Evolutionary conservation across 306 rosid species (phyloP), one percentile per base, ranked within the genome.

Genomic region (Quillaja saponaria): DNA sequence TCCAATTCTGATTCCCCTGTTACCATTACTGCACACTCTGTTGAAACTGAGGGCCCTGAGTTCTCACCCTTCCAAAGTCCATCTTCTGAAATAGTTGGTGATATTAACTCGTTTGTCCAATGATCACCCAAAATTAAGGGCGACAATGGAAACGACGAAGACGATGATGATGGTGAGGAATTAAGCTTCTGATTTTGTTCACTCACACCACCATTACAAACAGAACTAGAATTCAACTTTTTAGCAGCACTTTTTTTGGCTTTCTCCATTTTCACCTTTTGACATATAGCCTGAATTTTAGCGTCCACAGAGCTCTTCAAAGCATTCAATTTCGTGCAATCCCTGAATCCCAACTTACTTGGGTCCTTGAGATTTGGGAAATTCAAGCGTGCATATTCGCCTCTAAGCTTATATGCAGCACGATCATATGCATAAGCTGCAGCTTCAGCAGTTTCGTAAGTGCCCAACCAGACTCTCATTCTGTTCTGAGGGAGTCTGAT

Each of bases 341-440:
- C 95, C 5, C 73, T 76, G 54, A 84, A 74, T 0, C 98, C 90
- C 14, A 94, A 19, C 47, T 74, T 70, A 6, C 55, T 78, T 0
- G 92, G 84, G 48, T 94, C 97, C 81, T 80, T 81, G 0, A 87
- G 58, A 62, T 89, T 89, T 0, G 99, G 99, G 48, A 94, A 94
- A 51, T 94, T 94, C 78, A 94, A 54, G 34, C 97, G 89, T 7
- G 99, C 99, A 20, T 94, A 94, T 70, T 94, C 97, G 0, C 99
- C 97, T 0, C 97, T 76, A 21, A 94, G 99, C 79, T 94, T 94
- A 33, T 84, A 94, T 0, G 99, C 95, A 0, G 99, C 99, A n/a
- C 99, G 74, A 49, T 94, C 99, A 69, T 94, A 94, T 0, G 99
- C 99, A 12, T 83, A 94, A 1, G 99, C 99, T 0, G 99, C 99